Evolutionary conservation across 306 rosid genomes (phyloP).

Genomic region (Carpinus fangiana): DNA sequence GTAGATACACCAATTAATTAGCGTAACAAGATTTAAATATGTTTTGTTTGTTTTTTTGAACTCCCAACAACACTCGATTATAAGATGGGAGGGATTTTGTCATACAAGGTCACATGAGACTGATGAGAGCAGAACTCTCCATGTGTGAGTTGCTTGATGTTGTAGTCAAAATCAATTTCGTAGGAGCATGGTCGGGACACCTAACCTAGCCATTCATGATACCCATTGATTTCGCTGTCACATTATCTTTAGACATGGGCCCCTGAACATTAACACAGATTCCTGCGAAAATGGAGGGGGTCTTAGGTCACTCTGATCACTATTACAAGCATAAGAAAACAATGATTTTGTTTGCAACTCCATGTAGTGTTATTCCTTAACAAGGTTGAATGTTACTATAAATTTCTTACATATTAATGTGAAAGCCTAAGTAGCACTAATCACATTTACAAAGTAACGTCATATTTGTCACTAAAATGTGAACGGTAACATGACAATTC

Average conservation of each 20-base stretch:
- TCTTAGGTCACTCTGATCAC: not conserved
- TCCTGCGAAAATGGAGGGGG: slow-evolving; percentile 3
- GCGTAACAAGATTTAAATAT: too few species aligned
- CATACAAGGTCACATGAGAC: slow-evolving; percentile 2
- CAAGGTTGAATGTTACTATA: not conserved
- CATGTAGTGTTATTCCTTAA: not conserved
- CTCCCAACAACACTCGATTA: too few species aligned
- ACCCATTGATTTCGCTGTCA: not conserved
- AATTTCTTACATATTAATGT: too few species aligned
- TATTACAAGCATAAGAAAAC: not conserved
- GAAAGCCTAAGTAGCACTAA: too few species aligned
- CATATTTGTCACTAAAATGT: too few species aligned
- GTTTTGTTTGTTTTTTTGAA: not conserved
- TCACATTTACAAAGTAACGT: too few species aligned
- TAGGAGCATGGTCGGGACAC: not conserved
- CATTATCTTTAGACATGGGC: not conserved
- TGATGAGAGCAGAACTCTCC: not conserved
- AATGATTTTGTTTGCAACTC: not conserved
- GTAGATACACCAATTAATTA: too few species aligned
- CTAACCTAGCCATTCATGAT: not conserved
- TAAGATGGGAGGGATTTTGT: too few species aligned
- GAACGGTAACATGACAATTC: too few species aligned
- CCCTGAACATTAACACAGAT: slow-evolving; percentile 1
- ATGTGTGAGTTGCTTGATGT: not conserved
- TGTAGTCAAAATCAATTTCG: not conserved